phyloP scores from a whole-genome alignment of 2,329 filamentous ascomycete species.

The Basipetospora sp. region DNA sequence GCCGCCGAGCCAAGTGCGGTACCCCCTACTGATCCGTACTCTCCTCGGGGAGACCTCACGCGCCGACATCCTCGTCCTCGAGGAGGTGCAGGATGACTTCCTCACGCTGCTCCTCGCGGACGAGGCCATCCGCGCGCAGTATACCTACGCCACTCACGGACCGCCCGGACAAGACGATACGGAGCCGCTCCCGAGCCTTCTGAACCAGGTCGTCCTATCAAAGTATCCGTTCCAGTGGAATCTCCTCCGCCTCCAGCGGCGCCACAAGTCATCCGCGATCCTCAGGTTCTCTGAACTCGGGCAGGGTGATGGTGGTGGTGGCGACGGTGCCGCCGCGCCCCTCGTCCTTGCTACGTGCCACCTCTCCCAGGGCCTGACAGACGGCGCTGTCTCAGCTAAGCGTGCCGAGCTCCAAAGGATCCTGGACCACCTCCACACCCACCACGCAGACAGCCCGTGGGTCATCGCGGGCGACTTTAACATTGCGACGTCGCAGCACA shows the following conservation, averaged over 20 bases:
- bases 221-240: constrained; percentile 40
- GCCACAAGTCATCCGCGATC: constrained; percentile 44
- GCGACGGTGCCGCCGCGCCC: not conserved
- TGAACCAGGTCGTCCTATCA: constrained; percentile 48
- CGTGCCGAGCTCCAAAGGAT: constrained; percentile 39
- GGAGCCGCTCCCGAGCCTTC: constrained; percentile 41
- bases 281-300: constrained; percentile 21
- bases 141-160: constrained; percentile 42
- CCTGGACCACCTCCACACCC: constrained; percentile 30
- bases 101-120: constrained; percentile 38
- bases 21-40: constrained; percentile 28
- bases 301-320: no score
- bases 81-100: constrained; percentile 53
- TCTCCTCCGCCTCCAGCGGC: constrained; percentile 34
- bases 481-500: constrained; percentile 41
- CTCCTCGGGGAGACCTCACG: constrained; percentile 26
- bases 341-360: constrained; percentile 43
- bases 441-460: constrained; percentile 27
- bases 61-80: constrained; percentile 37
- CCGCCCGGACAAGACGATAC: constrained; percentile 36
- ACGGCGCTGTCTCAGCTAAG: constrained; percentile 42
- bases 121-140: constrained; percentile 28
- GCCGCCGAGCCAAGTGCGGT: constrained; percentile 27
- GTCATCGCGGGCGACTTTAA: constrained; percentile 53
- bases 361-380: constrained; percentile 45